Conservation (phyloP, 2,329 filamentous ascomycete genomes). For the Apiospora saccharicola region DNA sequence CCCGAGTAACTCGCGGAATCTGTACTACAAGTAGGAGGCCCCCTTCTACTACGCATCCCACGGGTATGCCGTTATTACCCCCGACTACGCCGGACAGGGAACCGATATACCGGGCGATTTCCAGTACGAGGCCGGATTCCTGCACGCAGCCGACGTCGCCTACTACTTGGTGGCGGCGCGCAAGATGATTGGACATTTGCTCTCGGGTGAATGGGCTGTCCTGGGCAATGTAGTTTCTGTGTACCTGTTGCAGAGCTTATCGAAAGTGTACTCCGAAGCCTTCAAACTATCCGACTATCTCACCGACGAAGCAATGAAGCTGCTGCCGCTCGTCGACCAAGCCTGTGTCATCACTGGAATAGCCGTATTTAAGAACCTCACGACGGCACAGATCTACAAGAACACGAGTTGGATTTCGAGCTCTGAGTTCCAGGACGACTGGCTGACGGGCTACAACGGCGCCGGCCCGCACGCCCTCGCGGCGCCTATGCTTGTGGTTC, state of each 20-base stretch:
- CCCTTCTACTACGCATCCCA: no score
- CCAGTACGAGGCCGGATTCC: no score
- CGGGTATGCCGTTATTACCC: no score
- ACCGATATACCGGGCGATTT: no score
- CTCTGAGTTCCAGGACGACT: not conserved
- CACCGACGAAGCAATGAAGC: not conserved
- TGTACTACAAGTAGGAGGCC: no score
- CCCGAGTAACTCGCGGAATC: no score
- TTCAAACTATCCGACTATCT: not conserved
- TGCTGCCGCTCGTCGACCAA: not conserved
- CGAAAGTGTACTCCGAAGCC: not conserved
- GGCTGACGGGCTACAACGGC: not conserved
- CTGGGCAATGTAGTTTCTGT: not conserved
- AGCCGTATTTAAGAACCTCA: not conserved
- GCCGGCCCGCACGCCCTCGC: not conserved
- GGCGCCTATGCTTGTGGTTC: conserved; percentile 24
- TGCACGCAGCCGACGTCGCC: no score
- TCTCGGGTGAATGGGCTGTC: no score
- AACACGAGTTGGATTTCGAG: not conserved
- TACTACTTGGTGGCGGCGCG: no score
- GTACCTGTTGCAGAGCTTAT: not conserved
- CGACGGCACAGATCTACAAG: not conserved
- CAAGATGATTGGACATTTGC: no score
- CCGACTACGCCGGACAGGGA: no score
- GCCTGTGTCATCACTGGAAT: not conserved